A percentile compares a stretch with the other conserved stretches of the same genome.
Conservation (phyloP, 1,284 basidiomycete genomes). For the Albatrellus sp. region DNA sequence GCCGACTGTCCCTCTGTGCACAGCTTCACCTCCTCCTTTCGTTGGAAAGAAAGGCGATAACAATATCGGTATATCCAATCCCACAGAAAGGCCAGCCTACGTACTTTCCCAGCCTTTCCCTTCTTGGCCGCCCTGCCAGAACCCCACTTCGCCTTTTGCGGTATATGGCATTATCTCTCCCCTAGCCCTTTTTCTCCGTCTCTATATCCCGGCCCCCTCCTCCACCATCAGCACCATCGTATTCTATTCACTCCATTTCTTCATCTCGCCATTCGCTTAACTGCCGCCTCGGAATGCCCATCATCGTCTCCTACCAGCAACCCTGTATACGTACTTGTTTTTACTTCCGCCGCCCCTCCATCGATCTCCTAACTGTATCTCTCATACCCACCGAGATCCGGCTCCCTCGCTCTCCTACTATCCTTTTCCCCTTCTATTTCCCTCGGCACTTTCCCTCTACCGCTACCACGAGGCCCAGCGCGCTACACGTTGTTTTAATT, state of each 20-base stretch:
- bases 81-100: too few species aligned
- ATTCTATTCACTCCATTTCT: neutral
- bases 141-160: too few species aligned
- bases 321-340: neutral
- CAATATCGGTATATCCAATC: too few species aligned
- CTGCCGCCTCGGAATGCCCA: neutral
- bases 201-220: neutral
- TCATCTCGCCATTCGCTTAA: neutral
- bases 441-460: slow-evolving; percentile 7
- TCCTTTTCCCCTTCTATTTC: slow-evolving; percentile 10
- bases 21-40: too few species aligned
- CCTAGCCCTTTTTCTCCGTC: neutral
- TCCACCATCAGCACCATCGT: neutral
- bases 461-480: slow-evolving; percentile 7
- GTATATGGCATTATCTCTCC: slow-evolving; percentile 1
- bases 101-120: neutral
- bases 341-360: neutral
- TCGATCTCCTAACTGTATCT: slow-evolving; percentile 5
- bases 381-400: slow-evolving; percentile 8
- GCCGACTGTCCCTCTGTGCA: too few species aligned
- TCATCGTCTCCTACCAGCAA: neutral
- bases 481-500: slow-evolving; percentile 4
- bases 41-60: neutral
- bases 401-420: slow-evolving; percentile 5
- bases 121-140: neutral